Conservation (phyloP, 441 rosid species). For the Theobroma grandiflorum region DNA sequence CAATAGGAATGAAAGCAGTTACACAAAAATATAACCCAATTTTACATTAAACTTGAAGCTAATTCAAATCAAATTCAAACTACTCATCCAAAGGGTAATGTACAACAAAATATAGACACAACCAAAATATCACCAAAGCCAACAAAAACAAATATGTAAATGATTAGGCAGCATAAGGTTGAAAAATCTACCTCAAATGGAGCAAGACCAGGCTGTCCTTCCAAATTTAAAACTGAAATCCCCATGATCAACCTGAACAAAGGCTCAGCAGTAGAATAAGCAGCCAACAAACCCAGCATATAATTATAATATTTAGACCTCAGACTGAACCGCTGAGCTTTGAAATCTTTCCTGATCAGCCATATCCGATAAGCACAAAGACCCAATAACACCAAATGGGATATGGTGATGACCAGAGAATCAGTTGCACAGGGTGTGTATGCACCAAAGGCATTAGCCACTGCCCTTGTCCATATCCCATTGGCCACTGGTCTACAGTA, state of each 20-base stretch:
- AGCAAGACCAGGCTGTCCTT: conserved; percentile 74
- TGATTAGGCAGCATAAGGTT: not conserved
- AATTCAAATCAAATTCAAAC: conserved; percentile 5
- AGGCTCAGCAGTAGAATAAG: conserved; percentile 78
- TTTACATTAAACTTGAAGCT: conserved; percentile 5
- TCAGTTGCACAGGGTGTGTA: conserved; percentile 95
- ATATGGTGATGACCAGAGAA: conserved; percentile 68
- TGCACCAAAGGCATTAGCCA: conserved; percentile 86
- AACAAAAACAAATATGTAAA: conserved; percentile 11
- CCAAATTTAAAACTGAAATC: conserved; percentile 77
- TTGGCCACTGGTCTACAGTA: conserved; percentile 78
- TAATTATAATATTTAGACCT: conserved; percentile 78
- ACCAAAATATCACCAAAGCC: conserved; percentile 14
- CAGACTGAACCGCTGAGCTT: conserved; percentile 69
- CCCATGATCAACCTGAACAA: conserved; percentile 89
- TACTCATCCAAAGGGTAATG: not conserved
- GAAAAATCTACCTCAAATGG: conserved; percentile 79
- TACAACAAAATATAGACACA: conserved; percentile 9
- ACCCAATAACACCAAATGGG: conserved; percentile 72
- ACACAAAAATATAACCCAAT: conserved; percentile 5
- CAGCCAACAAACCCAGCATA: conserved; percentile 73
- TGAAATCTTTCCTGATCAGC: conserved; percentile 72
- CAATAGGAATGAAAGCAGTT: not conserved
- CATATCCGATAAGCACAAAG: conserved; percentile 83
- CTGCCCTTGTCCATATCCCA: conserved; percentile 84